A percentile compares a stretch with the other conserved stretches of the same genome.
Evolutionary conservation across 2,329 filamentous ascomycete genomes (phyloP).

Genomic region (Trichophyton schoenleinii): DNA sequence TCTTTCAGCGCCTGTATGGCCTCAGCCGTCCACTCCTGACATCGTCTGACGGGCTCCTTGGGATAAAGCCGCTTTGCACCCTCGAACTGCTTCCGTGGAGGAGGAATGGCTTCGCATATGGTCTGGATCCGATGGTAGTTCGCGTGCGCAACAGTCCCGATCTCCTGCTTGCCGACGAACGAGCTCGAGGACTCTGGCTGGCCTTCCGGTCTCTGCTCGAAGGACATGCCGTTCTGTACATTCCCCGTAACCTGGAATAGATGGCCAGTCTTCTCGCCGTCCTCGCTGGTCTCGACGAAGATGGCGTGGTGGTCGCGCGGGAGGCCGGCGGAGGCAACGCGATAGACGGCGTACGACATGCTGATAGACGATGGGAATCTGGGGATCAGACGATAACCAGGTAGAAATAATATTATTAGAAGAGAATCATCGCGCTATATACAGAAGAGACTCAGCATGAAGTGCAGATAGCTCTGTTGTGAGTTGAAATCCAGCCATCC

Average conservation of each 20-base stretch:
- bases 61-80: slow-evolving; percentile 19
- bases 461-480: no score
- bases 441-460: no score
- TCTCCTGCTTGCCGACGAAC: slow-evolving; percentile 4
- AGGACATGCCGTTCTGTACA: slow-evolving; percentile 21
- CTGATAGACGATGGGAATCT: not conserved
- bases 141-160: slow-evolving; percentile 4
- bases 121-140: slow-evolving; percentile 10
- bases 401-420: no score
- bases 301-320: slow-evolving; percentile 22
- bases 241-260: slow-evolving; percentile 22
- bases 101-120: slow-evolving; percentile 10
- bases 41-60: slow-evolving; percentile 16
- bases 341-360: slow-evolving; percentile 14
- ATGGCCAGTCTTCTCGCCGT: slow-evolving; percentile 12
- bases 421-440: no score
- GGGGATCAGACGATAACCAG: no score
- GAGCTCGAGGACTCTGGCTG: slow-evolving; percentile 6
- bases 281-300: slow-evolving; percentile 18
- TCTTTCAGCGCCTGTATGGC: slow-evolving; percentile 12
- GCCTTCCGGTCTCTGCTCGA: slow-evolving; percentile 6
- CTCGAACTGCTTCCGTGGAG: slow-evolving; percentile 23
- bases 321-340: slow-evolving; percentile 13
- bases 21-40: slow-evolving; percentile 23
- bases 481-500: no score